Base-by-base conservation (phyloP, 177 flowering plant genomes). In the Tripterygium wilfordii region DNA sequence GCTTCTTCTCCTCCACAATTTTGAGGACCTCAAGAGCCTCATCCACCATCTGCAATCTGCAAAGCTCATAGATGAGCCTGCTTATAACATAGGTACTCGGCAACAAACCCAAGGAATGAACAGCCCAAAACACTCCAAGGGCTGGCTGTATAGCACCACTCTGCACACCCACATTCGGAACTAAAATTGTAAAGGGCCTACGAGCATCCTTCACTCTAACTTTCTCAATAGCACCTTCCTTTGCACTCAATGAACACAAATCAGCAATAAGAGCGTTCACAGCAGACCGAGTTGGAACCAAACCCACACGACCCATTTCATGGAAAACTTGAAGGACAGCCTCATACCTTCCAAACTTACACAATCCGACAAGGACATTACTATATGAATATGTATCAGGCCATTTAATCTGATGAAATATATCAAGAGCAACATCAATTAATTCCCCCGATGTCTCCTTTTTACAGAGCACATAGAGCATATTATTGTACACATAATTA, bases 361-460 rank as follows among this genome's bases (percentile, higher is more conserved):
- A 64, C 18, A 64, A 42, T 13, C 68, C 68, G 8, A 58, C 55
- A 20, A 64, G 42, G 6, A 58, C 39, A 20, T 58, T 64, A 45
- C 68, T 53, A 21, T 54, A 64, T 4, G 68, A 58, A 53, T 49
- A 64, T 9, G 54, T 58, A 45, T 64, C 68, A 7, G 68, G 68
- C 2, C 20, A 24, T 37, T 57, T 52, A 26, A 64, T 64, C 49
- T 42, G 48, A 8, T 37, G 26, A 49, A 64, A 64, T 20, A 64
- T 45, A 15, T 3, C 10, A 9, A 64, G 37, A 4, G 68, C 68
- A 36, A 58, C 21, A 30, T 64, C 68, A 43, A 64, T 53, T 21
- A 53, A 42, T 23, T 58, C 60, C 55, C 36, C 54, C 18, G 60
- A 42, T 16, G 20, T 2, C 18, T 44, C 60, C 51, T 49, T 58